phyloP scores from a whole-genome alignment of 2,329 filamentous ascomycete genomes.

The Botrytis hyacinthi region DNA sequence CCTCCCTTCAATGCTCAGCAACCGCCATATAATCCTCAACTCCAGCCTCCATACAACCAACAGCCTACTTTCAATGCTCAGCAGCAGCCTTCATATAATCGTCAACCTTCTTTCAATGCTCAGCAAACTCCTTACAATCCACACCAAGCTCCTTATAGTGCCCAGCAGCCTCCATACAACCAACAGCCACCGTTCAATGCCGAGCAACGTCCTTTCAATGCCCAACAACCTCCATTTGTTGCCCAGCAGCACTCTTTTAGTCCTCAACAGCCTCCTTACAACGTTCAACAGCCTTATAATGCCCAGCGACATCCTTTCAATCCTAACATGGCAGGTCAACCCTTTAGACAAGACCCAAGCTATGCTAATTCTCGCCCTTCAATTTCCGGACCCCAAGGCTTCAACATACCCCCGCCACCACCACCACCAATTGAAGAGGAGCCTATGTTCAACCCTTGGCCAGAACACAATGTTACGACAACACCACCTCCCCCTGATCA shows the following conservation, averaged over 20 bases:
- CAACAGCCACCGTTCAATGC: slow-evolving; percentile 10
- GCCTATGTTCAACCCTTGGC: slow-evolving; percentile 16
- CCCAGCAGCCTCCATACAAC: slow-evolving; percentile 9
- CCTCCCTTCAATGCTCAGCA: slow-evolving; percentile 28
- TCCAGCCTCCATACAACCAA: slow-evolving; percentile 1
- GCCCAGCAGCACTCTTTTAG: slow-evolving; percentile 36
- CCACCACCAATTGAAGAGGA: slow-evolving; percentile 14
- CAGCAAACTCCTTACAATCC: slow-evolving; percentile 36
- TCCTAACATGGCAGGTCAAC: slow-evolving; percentile 17
- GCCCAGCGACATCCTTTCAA: background rate
- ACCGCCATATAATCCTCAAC: background rate
- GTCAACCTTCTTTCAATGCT: slow-evolving; percentile 22
- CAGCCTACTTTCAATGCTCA: background rate
- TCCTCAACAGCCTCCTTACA: slow-evolving; percentile 25
- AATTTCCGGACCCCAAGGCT: slow-evolving; percentile 29
- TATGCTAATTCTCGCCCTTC: slow-evolving; percentile 35
- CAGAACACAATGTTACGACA: slow-evolving; percentile 17
- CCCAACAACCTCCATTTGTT: slow-evolving; percentile 21
- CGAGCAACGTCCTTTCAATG: slow-evolving; percentile 19
- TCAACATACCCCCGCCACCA: slow-evolving; percentile 13
- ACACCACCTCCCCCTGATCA: slow-evolving; percentile 18
- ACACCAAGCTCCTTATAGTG: slow-evolving; percentile 30
- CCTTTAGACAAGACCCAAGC: slow-evolving; percentile 36
- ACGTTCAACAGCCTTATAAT: slow-evolving; percentile 3
- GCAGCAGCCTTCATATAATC: slow-evolving; percentile 2